These are phyloP conservation scores for Corylus americana DNA, from an alignment of 306 rosid species.

Conservation along the genomic window DNA sequence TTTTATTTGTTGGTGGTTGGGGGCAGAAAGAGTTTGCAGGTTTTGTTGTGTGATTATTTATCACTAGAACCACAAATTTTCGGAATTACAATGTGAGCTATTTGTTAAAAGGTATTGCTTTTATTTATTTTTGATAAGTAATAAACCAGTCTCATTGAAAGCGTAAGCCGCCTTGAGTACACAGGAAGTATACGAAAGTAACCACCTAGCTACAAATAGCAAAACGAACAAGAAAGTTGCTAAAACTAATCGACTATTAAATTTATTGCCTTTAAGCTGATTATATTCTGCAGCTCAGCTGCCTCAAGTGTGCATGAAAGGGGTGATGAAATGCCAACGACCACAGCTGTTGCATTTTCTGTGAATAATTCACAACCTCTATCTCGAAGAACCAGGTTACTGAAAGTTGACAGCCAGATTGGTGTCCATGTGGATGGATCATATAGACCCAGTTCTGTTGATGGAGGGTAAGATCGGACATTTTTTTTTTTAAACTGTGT, in stretches of 20 bases:
- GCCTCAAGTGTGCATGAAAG: constrained; percentile 65
- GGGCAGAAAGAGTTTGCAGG: constrained; percentile 10
- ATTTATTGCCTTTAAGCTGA: constrained; percentile 29
- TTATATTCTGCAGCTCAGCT: constrained; percentile 60
- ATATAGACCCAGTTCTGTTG: constrained; percentile 63
- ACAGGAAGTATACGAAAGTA: no score
- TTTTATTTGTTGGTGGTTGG: constrained; percentile 12
- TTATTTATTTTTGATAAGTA: not conserved
- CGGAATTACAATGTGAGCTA: not conserved
- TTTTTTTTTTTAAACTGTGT: constrained; percentile 21
- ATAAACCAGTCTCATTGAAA: no score
- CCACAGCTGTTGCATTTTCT: constrained; percentile 70
- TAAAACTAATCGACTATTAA: no score
- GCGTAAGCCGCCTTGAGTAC: no score
- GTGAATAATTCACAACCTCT: constrained; percentile 70
- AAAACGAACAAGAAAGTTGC: no score
- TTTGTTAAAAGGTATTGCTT: constrained; percentile 21
- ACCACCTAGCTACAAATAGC: no score
- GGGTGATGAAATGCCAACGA: constrained; percentile 85
- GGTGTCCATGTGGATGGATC: constrained; percentile 72
- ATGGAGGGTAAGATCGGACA: constrained; percentile 76
- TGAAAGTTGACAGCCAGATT: constrained; percentile 77
- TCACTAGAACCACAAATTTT: not conserved
- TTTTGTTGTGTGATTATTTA: constrained; percentile 16
- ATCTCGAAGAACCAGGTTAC: constrained; percentile 90